A percentile compares a stretch with the other conserved stretches of the same genome.
These are phyloP conservation scores for Yarrowia sp. DNA, from an alignment of 805 yeast species.

Conservation along the genomic window DNA sequence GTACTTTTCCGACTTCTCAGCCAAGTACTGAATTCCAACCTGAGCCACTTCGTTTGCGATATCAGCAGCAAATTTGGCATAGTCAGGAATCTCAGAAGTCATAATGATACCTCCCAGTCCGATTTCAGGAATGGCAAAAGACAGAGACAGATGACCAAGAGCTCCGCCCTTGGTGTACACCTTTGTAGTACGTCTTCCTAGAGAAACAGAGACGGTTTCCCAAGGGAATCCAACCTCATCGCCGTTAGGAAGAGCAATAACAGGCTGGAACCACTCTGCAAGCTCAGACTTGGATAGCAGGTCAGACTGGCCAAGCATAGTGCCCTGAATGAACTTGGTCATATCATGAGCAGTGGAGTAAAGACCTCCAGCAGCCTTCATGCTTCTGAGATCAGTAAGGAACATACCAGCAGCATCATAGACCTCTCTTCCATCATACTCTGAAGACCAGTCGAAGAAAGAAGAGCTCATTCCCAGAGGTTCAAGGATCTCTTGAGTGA, in stretches of 20 bases:
- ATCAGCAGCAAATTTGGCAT: background rate
- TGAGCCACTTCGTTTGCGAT: background rate
- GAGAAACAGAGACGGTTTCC: slow-evolving; percentile 9
- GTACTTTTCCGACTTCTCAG: background rate
- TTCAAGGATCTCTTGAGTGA: background rate
- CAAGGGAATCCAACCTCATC: slow-evolving; percentile 10
- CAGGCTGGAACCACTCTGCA: slow-evolving; percentile 11
- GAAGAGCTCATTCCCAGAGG: slow-evolving; percentile 6
- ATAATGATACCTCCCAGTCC: slow-evolving; percentile 7
- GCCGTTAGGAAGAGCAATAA: background rate
- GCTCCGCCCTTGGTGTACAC: slow-evolving; percentile 20
- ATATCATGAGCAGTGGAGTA: background rate
- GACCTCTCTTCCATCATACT: background rate
- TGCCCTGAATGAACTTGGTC: slow-evolving; percentile 11
- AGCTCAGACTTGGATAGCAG: background rate
- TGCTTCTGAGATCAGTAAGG: background rate
- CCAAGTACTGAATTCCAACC: background rate
- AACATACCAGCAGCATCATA: background rate
- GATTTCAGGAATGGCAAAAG: slow-evolving; percentile 2
- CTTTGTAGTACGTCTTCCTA: slow-evolving; percentile 10
- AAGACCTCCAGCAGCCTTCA: background rate
- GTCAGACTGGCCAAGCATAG: background rate
- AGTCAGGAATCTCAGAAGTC: slow-evolving; percentile 6
- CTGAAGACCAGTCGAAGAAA: background rate
- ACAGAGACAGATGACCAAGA: slow-evolving; percentile 1